phyloP scores from a whole-genome alignment of 2,329 filamentous ascomycete species.

The Alternaria sp. region DNA sequence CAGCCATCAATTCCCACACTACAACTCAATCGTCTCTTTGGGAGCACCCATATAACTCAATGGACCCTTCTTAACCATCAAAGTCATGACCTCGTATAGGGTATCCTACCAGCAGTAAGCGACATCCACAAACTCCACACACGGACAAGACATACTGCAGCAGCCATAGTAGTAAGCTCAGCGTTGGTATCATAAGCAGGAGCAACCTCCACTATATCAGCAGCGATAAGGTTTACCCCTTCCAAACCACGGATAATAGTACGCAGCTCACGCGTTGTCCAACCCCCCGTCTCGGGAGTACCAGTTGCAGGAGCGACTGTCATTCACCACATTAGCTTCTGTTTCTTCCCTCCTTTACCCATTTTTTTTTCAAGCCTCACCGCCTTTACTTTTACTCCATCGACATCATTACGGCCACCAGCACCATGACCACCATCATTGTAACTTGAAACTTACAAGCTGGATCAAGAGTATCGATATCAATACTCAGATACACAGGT shows the following conservation, averaged over 20 bases:
- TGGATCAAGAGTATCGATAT: conserved; percentile 89
- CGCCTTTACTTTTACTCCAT: neutral
- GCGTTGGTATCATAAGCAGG: conserved; percentile 77
- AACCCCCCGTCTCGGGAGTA: conserved; percentile 78
- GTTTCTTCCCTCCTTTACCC: neutral
- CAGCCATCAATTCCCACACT: neutral
- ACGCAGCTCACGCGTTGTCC: conserved; percentile 75
- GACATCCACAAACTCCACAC: neutral
- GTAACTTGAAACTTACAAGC: conserved; percentile 64
- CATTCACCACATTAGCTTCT: conserved; percentile 10
- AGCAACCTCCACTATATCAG: conserved; percentile 76
- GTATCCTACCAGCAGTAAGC: conserved; percentile 56
- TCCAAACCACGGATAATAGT: conserved; percentile 76
- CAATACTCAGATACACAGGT: conserved; percentile 82
- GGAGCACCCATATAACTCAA: conserved; percentile 61
- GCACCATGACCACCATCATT: neutral
- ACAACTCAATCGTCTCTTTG: conserved; percentile 40
- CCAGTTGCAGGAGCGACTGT: conserved; percentile 75
- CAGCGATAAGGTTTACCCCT: conserved; percentile 72
- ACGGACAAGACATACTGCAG: conserved; percentile 58
- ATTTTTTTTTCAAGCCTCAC: neutral
- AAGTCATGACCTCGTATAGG: conserved; percentile 79
- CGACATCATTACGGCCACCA: neutral
- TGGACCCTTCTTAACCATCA: conserved; percentile 83
- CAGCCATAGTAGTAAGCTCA: conserved; percentile 76